Evolutionary conservation across 2,329 filamentous ascomycete species (phyloP), one percentile per base, ranked within the genome.

Genomic region (Hansfordia pulvinata): DNA sequence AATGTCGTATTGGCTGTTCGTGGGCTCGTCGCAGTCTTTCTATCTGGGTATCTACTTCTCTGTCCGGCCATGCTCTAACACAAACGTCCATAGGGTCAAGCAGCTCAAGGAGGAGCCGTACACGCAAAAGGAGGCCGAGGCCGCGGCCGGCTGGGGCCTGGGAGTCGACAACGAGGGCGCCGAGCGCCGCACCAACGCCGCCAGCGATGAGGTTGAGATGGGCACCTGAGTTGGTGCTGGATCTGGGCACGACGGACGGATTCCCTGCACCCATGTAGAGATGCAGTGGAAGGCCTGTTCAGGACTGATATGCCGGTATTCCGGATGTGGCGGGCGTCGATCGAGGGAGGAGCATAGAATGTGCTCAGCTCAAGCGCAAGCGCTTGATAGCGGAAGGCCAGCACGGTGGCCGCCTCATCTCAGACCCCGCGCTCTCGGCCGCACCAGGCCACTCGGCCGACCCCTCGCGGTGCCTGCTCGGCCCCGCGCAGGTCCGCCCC

Each of bases 81-180:
- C 21, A 9, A 12, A 23, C 7, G 10, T 17, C n/a, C 6, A 17
- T 36, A 93, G 88, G 49, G 57, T 93, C 28, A 84, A 85, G 50
- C 68, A 83, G 42, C 58, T 98, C 33, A 72, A 73, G 36, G 84
- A 92, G 44, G 82, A 83, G 42, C 81, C 84, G 8, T 90, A 93
- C 52, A 77, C 77, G 5, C 84, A 93, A 45, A 80, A 82, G 45
- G 73, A 86, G 40, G 83, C 86, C 17, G 83, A 93, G 46, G 83
- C 81, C 10, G 84, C 79, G 1, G 62, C 76, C 19, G 83, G 83
- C n/a, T n/a, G n/a, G n/a, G n/a, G n/a, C 20, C 55, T 86, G 30
- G 61, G 66, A 29, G 75, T 71, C 17, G 76, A 85, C 47, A 85
- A 85, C 49, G 69, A 54, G 37, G 40, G 51, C 31, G 33, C 42